Conservation (phyloP, 257 asterid genomes). For the Solanum acaule region DNA sequence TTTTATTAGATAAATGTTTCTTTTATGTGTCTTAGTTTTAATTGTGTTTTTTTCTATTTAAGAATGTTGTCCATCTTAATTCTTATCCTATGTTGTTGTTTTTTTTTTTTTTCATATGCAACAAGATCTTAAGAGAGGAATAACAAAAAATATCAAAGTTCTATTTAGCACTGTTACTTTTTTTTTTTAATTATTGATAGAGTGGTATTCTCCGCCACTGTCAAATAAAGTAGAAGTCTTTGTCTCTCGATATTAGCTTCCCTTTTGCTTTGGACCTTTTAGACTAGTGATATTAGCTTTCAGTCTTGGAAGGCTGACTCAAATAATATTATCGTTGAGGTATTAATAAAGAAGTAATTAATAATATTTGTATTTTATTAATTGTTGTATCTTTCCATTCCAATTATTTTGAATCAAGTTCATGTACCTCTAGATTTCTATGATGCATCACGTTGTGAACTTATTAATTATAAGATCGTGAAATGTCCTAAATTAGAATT, state of each 20-base stretch:
- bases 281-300: background rate
- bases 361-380: background rate
- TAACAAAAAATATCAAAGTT: background rate
- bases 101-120: background rate
- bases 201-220: rapidly evolving
- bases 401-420: background rate
- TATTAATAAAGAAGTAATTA: background rate
- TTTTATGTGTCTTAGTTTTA: background rate
- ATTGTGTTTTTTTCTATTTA: background rate
- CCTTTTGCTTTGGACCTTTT: background rate
- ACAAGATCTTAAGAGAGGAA: background rate
- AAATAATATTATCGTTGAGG: background rate
- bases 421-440: background rate
- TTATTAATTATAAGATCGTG: background rate
- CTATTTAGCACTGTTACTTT: no score
- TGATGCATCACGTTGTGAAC: background rate
- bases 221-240: background rate
- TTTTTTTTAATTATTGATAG: no score
- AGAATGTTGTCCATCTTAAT: background rate
- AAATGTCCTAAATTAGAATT: background rate
- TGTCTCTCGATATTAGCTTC: background rate
- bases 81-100: background rate
- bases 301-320: background rate
- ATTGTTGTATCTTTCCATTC: background rate
- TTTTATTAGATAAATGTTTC: background rate